Evolutionary conservation across 1,284 basidiomycete genomes (phyloP).

Genomic region (Ustilago esculenta): DNA sequence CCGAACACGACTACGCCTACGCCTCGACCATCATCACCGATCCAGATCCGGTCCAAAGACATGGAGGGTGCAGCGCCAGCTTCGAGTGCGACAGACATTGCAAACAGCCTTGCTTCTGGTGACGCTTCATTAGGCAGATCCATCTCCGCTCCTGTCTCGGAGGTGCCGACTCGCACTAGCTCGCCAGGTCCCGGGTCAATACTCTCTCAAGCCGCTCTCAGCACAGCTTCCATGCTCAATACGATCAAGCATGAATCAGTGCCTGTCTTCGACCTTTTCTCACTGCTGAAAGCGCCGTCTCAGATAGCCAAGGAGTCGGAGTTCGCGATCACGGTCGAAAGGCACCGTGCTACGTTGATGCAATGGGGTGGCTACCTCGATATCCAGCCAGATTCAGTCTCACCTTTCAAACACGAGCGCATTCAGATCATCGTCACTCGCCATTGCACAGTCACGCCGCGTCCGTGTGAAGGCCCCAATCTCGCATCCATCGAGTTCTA

Average conservation of each 20-base stretch:
- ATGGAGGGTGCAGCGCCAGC: background rate
- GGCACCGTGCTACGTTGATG: conserved; percentile 36
- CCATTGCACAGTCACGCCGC: conserved; percentile 73
- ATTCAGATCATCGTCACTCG: conserved; percentile 81
- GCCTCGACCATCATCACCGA: conserved; percentile 37
- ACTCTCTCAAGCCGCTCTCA: conserved; percentile 7
- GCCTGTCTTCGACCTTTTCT: conserved; percentile 39
- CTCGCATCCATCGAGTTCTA: conserved; percentile 86
- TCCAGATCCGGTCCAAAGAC: conserved; percentile 11
- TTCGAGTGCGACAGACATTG: background rate
- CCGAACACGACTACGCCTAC: conserved; percentile 43
- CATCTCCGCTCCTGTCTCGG: conserved; percentile 34
- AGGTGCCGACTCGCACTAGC: conserved; percentile 31
- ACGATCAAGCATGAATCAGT: conserved; percentile 20
- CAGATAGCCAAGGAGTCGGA: conserved; percentile 48
- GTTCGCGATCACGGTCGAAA: conserved; percentile 38
- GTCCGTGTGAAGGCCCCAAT: conserved; percentile 69
- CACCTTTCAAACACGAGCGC: conserved; percentile 91
- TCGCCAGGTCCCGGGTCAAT: conserved; percentile 34
- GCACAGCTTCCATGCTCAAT: conserved; percentile 12
- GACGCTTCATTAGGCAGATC: conserved; percentile 23
- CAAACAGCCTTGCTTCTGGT: conserved; percentile 4
- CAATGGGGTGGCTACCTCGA: conserved; percentile 50
- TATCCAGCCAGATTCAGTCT: conserved; percentile 71
- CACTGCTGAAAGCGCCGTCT: conserved; percentile 38